A percentile compares a stretch with the other conserved stretches of the same genome.
phyloP scores from a whole-genome alignment of 164 flowering plant species.

The Paratinospora sagittata region DNA sequence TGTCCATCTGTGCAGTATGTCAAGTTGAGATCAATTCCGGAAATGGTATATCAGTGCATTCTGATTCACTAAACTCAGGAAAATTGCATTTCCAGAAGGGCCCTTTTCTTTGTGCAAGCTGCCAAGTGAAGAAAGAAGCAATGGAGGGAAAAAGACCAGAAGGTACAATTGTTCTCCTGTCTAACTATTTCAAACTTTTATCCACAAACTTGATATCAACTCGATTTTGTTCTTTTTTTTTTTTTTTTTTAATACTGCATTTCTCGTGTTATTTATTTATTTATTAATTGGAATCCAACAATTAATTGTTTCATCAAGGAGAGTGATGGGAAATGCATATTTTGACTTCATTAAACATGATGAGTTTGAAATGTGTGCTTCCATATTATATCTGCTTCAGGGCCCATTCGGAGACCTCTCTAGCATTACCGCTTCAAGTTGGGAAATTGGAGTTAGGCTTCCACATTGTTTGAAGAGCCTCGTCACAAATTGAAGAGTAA shows the following conservation, averaged over 20 bases:
- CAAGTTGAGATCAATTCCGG: slow-evolving; percentile 88
- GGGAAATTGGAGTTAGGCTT: neutral
- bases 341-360: slow-evolving; percentile 3
- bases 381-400: slow-evolving; percentile 16
- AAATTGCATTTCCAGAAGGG: slow-evolving; percentile 92
- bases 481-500: neutral
- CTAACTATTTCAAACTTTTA: neutral
- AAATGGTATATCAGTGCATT: slow-evolving; percentile 85
- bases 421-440: slow-evolving; percentile 11
- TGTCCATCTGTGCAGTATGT: slow-evolving; percentile 92
- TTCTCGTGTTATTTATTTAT: slow-evolving; percentile 10
- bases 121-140: slow-evolving; percentile 91
- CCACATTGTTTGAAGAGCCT: neutral
- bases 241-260: slow-evolving; percentile 21
- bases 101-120: slow-evolving; percentile 84
- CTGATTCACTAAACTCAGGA: slow-evolving; percentile 44
- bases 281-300: slow-evolving; percentile 24
- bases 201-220: neutral
- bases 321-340: slow-evolving; percentile 15
- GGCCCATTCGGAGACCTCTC: slow-evolving; percentile 6
- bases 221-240: slow-evolving; percentile 16
- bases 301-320: slow-evolving; percentile 19
- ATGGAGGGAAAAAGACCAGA: slow-evolving; percentile 91
- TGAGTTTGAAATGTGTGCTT: slow-evolving; percentile 10
- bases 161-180: slow-evolving; percentile 7